A percentile compares a stretch with the other conserved stretches of the same genome.
Conservation (phyloP, 2,329 filamentous ascomycete species). For the Fusarium siculi region DNA sequence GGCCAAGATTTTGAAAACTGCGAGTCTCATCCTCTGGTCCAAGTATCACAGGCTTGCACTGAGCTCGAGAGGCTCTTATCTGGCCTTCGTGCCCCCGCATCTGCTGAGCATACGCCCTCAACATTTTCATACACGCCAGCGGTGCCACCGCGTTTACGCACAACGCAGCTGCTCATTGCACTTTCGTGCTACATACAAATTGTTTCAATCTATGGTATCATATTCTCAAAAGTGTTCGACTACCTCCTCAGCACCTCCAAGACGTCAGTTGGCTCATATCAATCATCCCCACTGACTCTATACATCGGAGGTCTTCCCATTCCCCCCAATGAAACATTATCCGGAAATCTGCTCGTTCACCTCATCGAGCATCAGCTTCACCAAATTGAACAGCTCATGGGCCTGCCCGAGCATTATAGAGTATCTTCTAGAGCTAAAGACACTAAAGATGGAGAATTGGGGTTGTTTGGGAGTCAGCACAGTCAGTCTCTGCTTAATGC, state of each 20-base stretch:
- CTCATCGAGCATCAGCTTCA: constrained; percentile 9
- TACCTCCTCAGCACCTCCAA: background rate
- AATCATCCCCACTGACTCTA: background rate
- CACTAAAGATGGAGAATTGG: constrained; percentile 5
- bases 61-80: constrained; percentile 3
- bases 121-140: constrained; percentile 3
- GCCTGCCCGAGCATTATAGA: background rate
- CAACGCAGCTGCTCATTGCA: constrained; percentile 5
- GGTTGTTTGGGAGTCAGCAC: background rate
- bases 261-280: background rate
- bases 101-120: background rate
- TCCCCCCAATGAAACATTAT: background rate
- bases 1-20: background rate
- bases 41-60: constrained; percentile 1
- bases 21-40: constrained; percentile 5
- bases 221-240: constrained; percentile 6
- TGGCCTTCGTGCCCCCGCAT: background rate
- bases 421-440: constrained; percentile 9
- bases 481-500: constrained; percentile 4
- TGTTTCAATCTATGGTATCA: constrained; percentile 13
- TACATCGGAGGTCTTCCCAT: background rate
- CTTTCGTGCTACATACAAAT: constrained; percentile 15
- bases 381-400: constrained; percentile 10
- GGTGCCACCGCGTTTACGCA: background rate
- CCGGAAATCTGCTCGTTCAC: constrained; percentile 7